Evolutionary conservation across 352 stramenopile genomes (phyloP).

Genomic region (Phytophthora parvispora): DNA sequence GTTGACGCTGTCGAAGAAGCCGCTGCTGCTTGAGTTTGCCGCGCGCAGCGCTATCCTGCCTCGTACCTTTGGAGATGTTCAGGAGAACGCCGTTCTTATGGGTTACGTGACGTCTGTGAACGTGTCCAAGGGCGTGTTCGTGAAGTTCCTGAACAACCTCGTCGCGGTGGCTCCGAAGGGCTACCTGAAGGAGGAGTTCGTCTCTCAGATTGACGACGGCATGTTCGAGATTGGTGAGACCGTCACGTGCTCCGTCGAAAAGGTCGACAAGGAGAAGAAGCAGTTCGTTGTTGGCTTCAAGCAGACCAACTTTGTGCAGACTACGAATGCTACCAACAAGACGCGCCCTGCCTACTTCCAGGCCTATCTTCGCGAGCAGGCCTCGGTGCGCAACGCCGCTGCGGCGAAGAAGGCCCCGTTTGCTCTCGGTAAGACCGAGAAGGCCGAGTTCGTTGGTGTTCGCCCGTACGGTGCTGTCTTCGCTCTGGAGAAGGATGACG

Average conservation of each 20-base stretch:
- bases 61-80: slow-evolving; percentile 67
- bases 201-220: slow-evolving; percentile 71
- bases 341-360: slow-evolving; percentile 59
- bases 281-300: slow-evolving; percentile 87
- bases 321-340: slow-evolving; percentile 49
- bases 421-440: slow-evolving; percentile 77
- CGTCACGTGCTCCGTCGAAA: slow-evolving; percentile 83
- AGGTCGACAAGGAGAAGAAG: slow-evolving; percentile 78
- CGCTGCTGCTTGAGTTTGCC: slow-evolving; percentile 73
- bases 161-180: slow-evolving; percentile 84
- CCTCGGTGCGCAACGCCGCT: slow-evolving; percentile 8
- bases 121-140: slow-evolving; percentile 82
- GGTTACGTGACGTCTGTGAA: slow-evolving; percentile 88
- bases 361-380: slow-evolving; percentile 60
- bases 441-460: slow-evolving; percentile 86
- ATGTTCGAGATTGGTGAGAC: slow-evolving; percentile 91
- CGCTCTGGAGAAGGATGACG: slow-evolving; percentile 71
- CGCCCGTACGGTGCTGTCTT: slow-evolving; percentile 91
- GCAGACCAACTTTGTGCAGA: slow-evolving; percentile 39
- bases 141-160: slow-evolving; percentile 91
- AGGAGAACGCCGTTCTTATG: slow-evolving; percentile 69
- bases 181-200: slow-evolving; percentile 82
- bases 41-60: slow-evolving; percentile 50
- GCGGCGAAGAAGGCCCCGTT: slow-evolving; percentile 39
- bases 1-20: slow-evolving; percentile 85